phyloP scores from a whole-genome alignment of 2,329 filamentous ascomycete species.

The Didymellaceae sp. region DNA sequence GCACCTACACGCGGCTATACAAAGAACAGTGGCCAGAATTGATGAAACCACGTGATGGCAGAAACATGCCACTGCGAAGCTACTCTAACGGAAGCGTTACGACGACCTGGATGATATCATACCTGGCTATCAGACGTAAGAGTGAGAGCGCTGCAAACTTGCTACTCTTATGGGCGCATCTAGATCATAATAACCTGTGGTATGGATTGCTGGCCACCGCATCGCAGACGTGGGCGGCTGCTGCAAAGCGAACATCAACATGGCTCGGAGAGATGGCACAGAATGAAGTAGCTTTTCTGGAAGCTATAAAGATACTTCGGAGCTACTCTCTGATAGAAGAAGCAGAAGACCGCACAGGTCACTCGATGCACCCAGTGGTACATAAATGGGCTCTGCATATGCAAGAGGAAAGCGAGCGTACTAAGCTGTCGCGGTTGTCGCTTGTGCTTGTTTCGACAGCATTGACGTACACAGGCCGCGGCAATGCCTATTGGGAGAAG shows the following conservation, averaged over 20 bases:
- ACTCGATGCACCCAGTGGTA: constrained; percentile 21
- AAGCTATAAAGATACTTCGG: constrained; percentile 18
- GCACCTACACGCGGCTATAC: constrained; percentile 1
- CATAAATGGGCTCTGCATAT: constrained; percentile 9
- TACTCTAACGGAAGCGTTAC: neutral
- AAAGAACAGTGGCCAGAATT: constrained; percentile 1
- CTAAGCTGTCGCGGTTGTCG: constrained; percentile 9
- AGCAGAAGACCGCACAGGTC: constrained; percentile 5
- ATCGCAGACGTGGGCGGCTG: neutral
- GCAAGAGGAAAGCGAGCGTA: neutral
- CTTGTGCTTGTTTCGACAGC: constrained; percentile 14
- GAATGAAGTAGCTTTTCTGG: constrained; percentile 21
- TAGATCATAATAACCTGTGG: constrained; percentile 26
- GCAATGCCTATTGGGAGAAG: constrained; percentile 2
- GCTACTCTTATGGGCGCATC: constrained; percentile 24
- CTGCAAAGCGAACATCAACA: constrained; percentile 6
- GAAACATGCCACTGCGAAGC: neutral
- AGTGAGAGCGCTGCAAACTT: constrained; percentile 26
- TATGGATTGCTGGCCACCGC: constrained; percentile 21
- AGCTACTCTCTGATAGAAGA: constrained; percentile 21
- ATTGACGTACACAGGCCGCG: neutral
- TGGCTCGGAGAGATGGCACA: constrained; percentile 25
- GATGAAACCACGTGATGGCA: neutral
- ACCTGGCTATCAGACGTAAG: constrained; percentile 21
- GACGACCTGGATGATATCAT: neutral